Base-by-base conservation (phyloP, 2,329 filamentous ascomycete species). In the Fusarium dimerum region DNA sequence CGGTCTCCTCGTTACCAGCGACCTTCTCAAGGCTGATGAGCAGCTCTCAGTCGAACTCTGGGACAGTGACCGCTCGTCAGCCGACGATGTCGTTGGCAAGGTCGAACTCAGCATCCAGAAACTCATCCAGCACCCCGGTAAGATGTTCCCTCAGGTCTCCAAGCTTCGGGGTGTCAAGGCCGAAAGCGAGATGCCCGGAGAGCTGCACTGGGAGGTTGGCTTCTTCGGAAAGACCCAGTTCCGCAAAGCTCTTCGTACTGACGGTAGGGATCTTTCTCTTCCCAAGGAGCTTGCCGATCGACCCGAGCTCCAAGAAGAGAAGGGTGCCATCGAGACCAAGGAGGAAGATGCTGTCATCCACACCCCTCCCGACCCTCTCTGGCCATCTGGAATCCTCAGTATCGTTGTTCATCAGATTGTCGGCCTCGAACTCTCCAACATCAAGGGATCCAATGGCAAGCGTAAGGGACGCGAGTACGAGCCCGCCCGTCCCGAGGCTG, bases 31-130 rank as follows among this genome's bases (percentile, higher is more conserved):
- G 72, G 93, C 89, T 0, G 88, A 97, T 59, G 94, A 99, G 73
- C 91, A 94, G 67, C 80, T 97, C 5, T 93, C 91, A 10, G 86
- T 97, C 59, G 93, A 97, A 69, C 82, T 97, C 1, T 97, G 94
- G 94, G 94, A 97, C 71, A 96, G 90, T 46, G 94, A 97, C 70
- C 83, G 92, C 43, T 90, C 89, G 40, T 94, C 90, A 10, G 90
- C 93, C 1, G 94, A 97, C 67, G 94, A 97, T 64, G 89, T 97
- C 43, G 92, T 97, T 13, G 94, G 94, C 48, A 97, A 97, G 71
- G 85, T 97, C 16, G 92, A 97, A 68, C 76, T 97, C 3, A 93
- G 90, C 36, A 91, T 99, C 68, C 92, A 96, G 64, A 92, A 97
- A 69, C 87, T 99, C 76, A 95, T 97, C 52, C 89, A 96, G 66